These are phyloP conservation scores for Tetrapisispora nanseiensis DNA, from an alignment of 805 yeast genomes.

Conservation along the genomic window DNA sequence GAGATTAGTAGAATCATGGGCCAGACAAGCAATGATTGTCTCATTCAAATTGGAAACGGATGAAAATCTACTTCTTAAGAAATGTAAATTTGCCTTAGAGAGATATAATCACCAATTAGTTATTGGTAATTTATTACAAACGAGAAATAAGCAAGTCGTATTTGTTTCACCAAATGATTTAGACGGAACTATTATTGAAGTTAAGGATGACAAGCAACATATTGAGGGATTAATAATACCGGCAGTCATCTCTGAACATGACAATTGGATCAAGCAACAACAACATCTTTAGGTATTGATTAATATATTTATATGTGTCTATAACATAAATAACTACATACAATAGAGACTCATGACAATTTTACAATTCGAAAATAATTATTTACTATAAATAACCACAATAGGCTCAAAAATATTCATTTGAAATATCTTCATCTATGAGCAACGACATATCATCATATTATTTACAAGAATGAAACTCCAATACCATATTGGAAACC, in stretches of 20 bases:
- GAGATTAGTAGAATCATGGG: slow-evolving; percentile 87
- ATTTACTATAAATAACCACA: too few relatives aligned
- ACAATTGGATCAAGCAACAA: slow-evolving; percentile 43
- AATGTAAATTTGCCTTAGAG: slow-evolving; percentile 69
- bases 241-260: slow-evolving; percentile 55
- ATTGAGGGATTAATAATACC: slow-evolving; percentile 81
- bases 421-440: too few relatives aligned
- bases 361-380: not conserved
- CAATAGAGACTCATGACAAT: too few relatives aligned
- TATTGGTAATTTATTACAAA: slow-evolving; percentile 84
- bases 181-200: slow-evolving; percentile 39
- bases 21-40: slow-evolving; percentile 87
- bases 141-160: slow-evolving; percentile 79
- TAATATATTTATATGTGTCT: too few relatives aligned
- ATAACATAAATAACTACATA: too few relatives aligned
- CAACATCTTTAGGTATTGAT: slow-evolving; percentile 3
- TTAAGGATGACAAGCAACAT: slow-evolving; percentile 35
- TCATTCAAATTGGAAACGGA: slow-evolving; percentile 95
- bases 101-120: slow-evolving; percentile 90
- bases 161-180: slow-evolving; percentile 43
- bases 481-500: slow-evolving; percentile 65
- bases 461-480: slow-evolving; percentile 40
- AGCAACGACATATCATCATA: not conserved
- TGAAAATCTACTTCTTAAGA: slow-evolving; percentile 51
- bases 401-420: too few relatives aligned